A percentile compares a stretch with the other conserved stretches of the same genome.
Evolutionary conservation across 208 protist genomes (phyloP).

Genomic region (Blechomonas ayalai): DNA sequence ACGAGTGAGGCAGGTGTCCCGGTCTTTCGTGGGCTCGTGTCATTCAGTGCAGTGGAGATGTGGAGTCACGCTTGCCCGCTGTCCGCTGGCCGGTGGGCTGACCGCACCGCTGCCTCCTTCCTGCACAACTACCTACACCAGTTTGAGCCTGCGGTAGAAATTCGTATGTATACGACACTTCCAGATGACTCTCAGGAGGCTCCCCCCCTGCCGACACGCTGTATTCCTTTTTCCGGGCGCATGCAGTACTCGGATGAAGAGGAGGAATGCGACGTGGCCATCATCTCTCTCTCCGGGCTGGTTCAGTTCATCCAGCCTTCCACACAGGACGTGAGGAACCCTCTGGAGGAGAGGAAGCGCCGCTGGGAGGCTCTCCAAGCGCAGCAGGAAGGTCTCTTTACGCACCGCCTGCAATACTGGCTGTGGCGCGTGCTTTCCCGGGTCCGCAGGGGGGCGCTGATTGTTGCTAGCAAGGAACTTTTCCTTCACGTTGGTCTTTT

Average conservation of each 20-base stretch:
- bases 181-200: slow-evolving; percentile 1
- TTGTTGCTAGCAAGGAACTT: slow-evolving; percentile 64
- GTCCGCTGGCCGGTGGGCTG: slow-evolving; percentile 26
- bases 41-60: slow-evolving; percentile 48
- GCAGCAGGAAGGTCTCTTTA: slow-evolving; percentile 22
- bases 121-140: slow-evolving; percentile 28
- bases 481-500: slow-evolving; percentile 55
- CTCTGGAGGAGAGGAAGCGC: too few relatives aligned
- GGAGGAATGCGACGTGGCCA: slow-evolving; percentile 53
- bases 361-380: slow-evolving; percentile 23
- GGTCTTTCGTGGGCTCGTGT: slow-evolving; percentile 44
- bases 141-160: slow-evolving; percentile 10
- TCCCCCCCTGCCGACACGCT: not conserved
- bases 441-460: slow-evolving; percentile 40
- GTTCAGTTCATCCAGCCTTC: not conserved
- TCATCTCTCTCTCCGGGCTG: slow-evolving; percentile 56
- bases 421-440: slow-evolving; percentile 56
- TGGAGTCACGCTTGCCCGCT: slow-evolving; percentile 71
- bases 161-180: too few relatives aligned
- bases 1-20: slow-evolving; percentile 6
- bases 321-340: too few relatives aligned
- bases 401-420: slow-evolving; percentile 63
- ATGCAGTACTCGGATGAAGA: slow-evolving; percentile 13
- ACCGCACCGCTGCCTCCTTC: slow-evolving; percentile 50
- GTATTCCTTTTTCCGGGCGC: slow-evolving; percentile 17